Conservation (phyloP, 768 basidiomycete genomes). For the Daedaleopsis sinensis region DNA sequence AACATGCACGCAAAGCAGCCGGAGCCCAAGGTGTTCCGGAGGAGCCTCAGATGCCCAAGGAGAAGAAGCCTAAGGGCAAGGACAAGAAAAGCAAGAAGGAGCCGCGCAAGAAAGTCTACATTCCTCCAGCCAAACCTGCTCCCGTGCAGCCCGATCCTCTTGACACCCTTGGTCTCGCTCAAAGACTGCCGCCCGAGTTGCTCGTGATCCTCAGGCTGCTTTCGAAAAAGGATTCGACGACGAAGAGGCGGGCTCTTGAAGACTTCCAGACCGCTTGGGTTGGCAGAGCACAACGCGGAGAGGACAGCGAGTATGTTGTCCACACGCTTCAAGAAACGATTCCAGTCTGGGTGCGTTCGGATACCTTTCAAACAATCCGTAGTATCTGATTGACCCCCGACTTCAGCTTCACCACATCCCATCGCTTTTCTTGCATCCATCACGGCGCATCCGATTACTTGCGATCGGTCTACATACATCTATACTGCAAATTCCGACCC, state of each 20-base stretch:
- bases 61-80: conserved; percentile 50
- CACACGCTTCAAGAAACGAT: conserved; percentile 59
- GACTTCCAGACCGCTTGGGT: conserved; percentile 76
- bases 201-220: conserved; percentile 80
- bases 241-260: conserved; percentile 83
- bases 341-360: conserved; percentile 85
- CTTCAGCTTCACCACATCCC: conserved; percentile 87
- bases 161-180: conserved; percentile 79
- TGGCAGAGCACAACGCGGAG: conserved; percentile 48
- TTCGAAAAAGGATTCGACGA: conserved; percentile 88
- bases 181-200: conserved; percentile 76
- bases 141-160: conserved; percentile 82
- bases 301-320: conserved; percentile 42
- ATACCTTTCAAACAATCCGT: neutral
- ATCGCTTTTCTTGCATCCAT: conserved; percentile 76
- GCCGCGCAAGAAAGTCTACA: conserved; percentile 83
- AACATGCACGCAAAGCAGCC: conserved; percentile 80
- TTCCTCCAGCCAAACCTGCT: conserved; percentile 80
- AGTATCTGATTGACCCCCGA: neutral
- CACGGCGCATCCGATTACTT: conserved; percentile 69
- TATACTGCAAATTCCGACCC: conserved; percentile 57
- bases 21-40: conserved; percentile 37
- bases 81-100: conserved; percentile 62
- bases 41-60: conserved; percentile 31
- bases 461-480: conserved; percentile 64